Base-by-base conservation (phyloP, 2,329 filamentous ascomycete species). In the Alternaria sp. region DNA sequence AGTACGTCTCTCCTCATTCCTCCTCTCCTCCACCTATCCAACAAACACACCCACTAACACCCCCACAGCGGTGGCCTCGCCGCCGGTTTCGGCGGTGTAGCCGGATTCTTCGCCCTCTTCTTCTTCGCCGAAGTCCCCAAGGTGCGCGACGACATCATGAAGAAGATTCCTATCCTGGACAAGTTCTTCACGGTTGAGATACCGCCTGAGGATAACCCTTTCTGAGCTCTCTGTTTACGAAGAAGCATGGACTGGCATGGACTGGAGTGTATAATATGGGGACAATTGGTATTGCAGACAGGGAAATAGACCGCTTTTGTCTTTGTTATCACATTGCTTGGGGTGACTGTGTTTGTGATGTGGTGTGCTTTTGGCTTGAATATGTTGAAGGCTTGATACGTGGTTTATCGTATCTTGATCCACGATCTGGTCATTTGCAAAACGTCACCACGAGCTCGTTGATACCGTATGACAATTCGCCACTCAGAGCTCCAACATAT, bases 121-220 rank as follows among this genome's bases (percentile, higher is more conserved):
- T 88, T 90, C 84, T 87, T 90, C 81, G 86, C 86, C 71, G 88
- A 89, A 71, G 83, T 90, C 25, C 88, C 88, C 63, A 85, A 84
- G 74, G 86, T 90, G 49, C 83, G 87, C 75, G 83, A 86, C 71
- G 88, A 90, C 75, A 87, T 90, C 69, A 82, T 89, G 77, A 83
- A 85, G 79, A 86, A 88, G 80, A 73, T 89, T 25, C 88, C 88
- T 7, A 77, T 89, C 69, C 80, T 90, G 54, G 85, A 86, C 66
- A 76, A 79, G 59, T 88, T 86, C 80, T 89, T 85, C 77, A 80
- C 85, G 73, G 81, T 83, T 66, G 84, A 86, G 77, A 81, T 90
- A 69, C 80, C 88, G 65, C 86, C 88, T 19, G 87, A 89, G 83
- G 88, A 90, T 81, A 90, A 90, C 80, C 84, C 84, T n/a, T 86